Evolutionary conservation across 1,284 basidiomycete genomes (phyloP), one percentile per base, ranked within the genome.

Genomic region (Moniliophthora roreri): DNA sequence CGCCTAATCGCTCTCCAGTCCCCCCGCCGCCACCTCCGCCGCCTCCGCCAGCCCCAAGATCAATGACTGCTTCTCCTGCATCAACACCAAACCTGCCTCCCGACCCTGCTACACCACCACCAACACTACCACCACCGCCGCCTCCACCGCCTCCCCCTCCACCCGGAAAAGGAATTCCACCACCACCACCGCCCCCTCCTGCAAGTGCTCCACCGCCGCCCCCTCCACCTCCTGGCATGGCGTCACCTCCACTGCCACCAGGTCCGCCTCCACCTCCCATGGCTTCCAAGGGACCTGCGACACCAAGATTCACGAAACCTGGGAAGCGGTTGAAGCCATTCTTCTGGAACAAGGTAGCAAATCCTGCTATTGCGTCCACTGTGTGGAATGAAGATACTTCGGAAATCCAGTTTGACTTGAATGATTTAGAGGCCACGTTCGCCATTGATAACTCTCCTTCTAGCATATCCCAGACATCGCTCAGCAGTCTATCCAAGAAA

Each of bases 261-360:
- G 50, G 57, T 16, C 72, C 73, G 3, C 72, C 73, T 0, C 69
- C 73, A 2, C 68, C 74, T 1, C 69, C 73, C 3, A 62, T 69
- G 5, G 65, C 70, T 9, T 72, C 72, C 62, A 67, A 64, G 56
- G 61, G 64, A 53, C 61, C 45, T 68, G 68, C n/a, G 18, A 18
- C 53, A 55, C 60, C 37, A 70, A 66, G 68, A 55, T 60, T 62
- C 24, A 63, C 59, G 38, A 73, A 66, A 35, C 83, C 81, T 15
- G 63, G 68, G 2, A 88, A 86, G 64, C 83, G 85, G 55, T 69
- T 94, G 50, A 91, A 89, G 68, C 89, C 93, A 0, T 92, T 96
- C 70, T 94, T 94, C 68, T 96, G 94, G 93, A 89, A 85, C 59
- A 95, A 96, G 63, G 58, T 94, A 7, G 71, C 78, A 6, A 68